Base-by-base conservation (phyloP, 768 basidiomycete genomes). In the Panaeolus cyanescens region DNA sequence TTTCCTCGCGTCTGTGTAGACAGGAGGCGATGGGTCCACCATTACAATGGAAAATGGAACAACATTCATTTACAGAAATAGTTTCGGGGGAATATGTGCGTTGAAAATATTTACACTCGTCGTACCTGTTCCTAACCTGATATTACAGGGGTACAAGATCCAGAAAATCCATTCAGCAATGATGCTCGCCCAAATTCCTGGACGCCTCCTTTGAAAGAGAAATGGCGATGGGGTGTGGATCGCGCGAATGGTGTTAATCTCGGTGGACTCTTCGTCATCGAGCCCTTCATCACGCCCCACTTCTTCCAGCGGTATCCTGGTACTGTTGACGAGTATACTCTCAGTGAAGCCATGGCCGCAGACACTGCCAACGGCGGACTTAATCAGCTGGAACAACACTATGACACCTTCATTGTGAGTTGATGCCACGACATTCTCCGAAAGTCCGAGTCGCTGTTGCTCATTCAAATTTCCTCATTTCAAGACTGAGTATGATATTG, bases 401-500 rank as follows among this genome's bases (percentile, higher is more conserved):
- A 94, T 69, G 77, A 82, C 61, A 92, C 90, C 5, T 95, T 93
- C 74, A 87, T 94, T 65, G 88, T 91, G 17, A 50, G 25, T 80
- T 8, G 22, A 39, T 9, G 42, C 55, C 3, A 45, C n/a, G 9
- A 42, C 6, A 42, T 4, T 50, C 5, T 30, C 45, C 10, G 45
- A 28, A 25, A 28, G 45, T 12, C 25, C 45, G 45, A 15, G 19
- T 42, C 5, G 39, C n/a, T n/a, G n/a, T n/a, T n/a, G n/a, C n/a
- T 60, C 88, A 84, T 56, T 91, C 45, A 25, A 30, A 50, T 17
- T 31, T 33, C 36, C 1, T 15, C 39, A 40, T 22, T 17, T 22
- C 6, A 9, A 93, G 90, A 94, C 91, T 58, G 93, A 95, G 70
- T 77, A 90, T 72, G 93, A 95, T 75, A 87, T 94, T 59, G 93